Base-by-base conservation (phyloP, 345 rosid species). In the Microthlaspi erraticum region DNA sequence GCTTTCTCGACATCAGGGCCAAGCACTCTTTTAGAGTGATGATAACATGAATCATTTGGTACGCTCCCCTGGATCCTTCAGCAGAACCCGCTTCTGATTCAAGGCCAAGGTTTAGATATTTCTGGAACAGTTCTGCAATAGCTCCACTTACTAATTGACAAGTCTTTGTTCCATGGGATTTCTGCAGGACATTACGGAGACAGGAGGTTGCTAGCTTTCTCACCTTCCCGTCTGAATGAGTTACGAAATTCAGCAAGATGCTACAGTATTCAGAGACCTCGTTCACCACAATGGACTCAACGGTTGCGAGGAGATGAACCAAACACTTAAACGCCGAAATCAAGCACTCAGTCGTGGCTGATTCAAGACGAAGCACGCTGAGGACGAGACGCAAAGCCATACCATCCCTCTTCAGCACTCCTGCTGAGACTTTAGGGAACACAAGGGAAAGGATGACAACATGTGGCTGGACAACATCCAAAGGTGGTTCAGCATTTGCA, bases 21-120 rank as follows among this genome's bases (percentile, higher is more conserved):
- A 91, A 84, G 72, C 90, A 87, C 62, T 89, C 96, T 78, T 85
- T 91, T 8, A 94, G 77, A 48, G 93, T 81, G 33, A 83, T 89
- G 11, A 94, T 76, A 76, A 89, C 44, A 70, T 80, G 77, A 6
- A 94, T 80, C 53, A 91, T 88, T 74, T 87, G 93, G 75, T 83
- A 89, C 34, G 92, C 99, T 70, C 96, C 96, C 75, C 66, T 83
- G 2, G 88, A 74, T 61, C 82, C 87, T 74, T 91, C 95, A 7
- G 60, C 55, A 31, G 77, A 82, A 61, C 68, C 74, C 0, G 54
- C 59, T 10, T 80, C 81, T 7, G 99, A 87, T 64, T 92, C 86
- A 64, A 83, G 84, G 6, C 92, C 88, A 1, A 89, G 86, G 36
- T 89, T 81, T 54, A 93, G 83, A 82, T 78, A 82, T 80, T 81